Evolutionary conservation across 2,329 filamentous ascomycete species (phyloP), one percentile per base, ranked within the genome.

Genomic region (Exophiala bonariae): DNA sequence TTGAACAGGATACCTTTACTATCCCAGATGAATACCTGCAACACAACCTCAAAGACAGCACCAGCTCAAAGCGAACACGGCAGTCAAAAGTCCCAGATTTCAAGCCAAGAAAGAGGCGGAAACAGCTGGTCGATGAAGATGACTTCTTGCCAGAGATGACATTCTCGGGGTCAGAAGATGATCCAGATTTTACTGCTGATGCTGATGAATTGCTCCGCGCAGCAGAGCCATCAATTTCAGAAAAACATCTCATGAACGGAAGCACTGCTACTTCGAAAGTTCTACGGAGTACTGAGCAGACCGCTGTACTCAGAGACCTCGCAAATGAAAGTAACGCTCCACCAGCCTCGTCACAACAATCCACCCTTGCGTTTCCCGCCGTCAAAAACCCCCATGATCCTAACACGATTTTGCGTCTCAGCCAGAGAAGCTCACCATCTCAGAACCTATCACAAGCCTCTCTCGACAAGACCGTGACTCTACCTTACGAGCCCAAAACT

Each of bases 301-400:
- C 28, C 13, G 23, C 35, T 26, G 32, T 11, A 4, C 22, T n/a
- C 17, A 41, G 35, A 17, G 30, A 47, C 7, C 30, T 16, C 17
- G 31, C 13, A 23, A 33, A 35, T 22, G 42, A 46, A 31, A 40
- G 19, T 10, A 17, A 32, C 3, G 37, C 23, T 42, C 41, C 22
- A 11, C 10, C 14, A 4, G 45, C 28, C 26, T 41, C 51, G 10
- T 55, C 54, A 5, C 56, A 68, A 55, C 64, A 68, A 55, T 60
- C 74, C 52, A 75, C 72, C 17, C 70, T 89, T 19, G 77, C 76
- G 20, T 95, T 89, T 59, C 79, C 85, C 1, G 79, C 90, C 10
- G 87, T 92, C 17, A 95, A 95, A 66, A 82, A 92, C 57, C 79
- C 84, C 1, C 77, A 82, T 57, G 81, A 88, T 57, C 77, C 80